Conservation (phyloP, 2,329 filamentous ascomycete genomes). For the Botrytis squamosa region DNA sequence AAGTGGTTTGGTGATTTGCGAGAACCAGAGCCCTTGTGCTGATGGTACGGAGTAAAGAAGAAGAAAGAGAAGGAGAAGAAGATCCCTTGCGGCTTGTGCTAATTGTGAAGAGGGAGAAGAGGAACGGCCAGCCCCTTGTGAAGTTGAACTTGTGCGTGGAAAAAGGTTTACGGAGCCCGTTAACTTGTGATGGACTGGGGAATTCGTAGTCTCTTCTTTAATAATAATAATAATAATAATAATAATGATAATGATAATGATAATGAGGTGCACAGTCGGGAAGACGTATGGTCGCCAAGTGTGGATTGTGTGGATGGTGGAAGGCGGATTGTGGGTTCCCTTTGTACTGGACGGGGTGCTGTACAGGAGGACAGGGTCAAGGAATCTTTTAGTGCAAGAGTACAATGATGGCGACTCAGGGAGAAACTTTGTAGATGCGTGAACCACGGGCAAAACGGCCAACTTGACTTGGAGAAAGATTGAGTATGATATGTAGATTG, state of each 20-base stretch:
- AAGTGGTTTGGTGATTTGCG: not conserved
- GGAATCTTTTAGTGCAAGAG: not conserved
- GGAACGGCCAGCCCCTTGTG: not conserved
- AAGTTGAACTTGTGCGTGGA: not conserved
- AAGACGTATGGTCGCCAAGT: constrained; percentile 14
- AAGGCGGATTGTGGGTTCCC: constrained; percentile 16
- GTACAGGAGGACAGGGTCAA: constrained; percentile 10
- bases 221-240: not conserved
- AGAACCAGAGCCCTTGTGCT: not conserved
- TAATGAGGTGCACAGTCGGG: constrained; percentile 3
- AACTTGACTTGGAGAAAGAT: not conserved
- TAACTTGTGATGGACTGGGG: not conserved
- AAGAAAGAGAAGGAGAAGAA: not conserved
- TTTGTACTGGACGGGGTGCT: not conserved
- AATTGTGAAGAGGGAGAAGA: not conserved
- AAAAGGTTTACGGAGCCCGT: not conserved
- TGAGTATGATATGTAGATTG: not conserved
- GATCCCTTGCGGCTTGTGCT: not conserved
- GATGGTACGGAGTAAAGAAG: not conserved
- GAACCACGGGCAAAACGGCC: constrained; percentile 2
- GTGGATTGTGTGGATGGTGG: not conserved
- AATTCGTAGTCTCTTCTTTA: not conserved
- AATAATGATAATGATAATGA: not conserved
- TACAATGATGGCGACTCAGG: not conserved
- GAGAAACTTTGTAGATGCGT: not conserved